Conservation (phyloP, 106 monocot genomes). For the Ottelia alismoides region DNA sequence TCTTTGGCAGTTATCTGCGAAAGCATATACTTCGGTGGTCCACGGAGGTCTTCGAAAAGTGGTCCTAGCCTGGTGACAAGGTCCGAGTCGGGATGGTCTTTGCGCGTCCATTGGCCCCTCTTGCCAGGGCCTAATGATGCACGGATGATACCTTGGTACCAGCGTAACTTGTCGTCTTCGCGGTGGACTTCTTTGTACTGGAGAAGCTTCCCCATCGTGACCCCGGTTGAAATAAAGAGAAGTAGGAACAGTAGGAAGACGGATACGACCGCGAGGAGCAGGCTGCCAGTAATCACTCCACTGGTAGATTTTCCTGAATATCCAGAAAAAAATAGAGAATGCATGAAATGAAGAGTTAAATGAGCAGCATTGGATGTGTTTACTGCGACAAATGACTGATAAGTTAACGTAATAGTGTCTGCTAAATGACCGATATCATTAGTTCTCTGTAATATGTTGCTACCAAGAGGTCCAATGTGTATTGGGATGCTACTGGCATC, state of each 20-base stretch:
- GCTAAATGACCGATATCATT: too few relatives aligned
- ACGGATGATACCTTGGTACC: constrained; percentile 62
- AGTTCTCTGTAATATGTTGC: too few relatives aligned
- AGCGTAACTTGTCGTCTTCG: constrained; percentile 51
- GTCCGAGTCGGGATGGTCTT: constrained; percentile 18
- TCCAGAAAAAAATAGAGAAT: background rate
- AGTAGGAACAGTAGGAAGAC: constrained; percentile 35
- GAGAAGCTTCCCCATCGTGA: constrained; percentile 66
- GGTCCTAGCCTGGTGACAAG: constrained; percentile 44
- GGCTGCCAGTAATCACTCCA: constrained; percentile 31
- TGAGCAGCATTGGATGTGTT: too few relatives aligned
- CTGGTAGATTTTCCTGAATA: constrained; percentile 37
- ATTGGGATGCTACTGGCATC: too few relatives aligned
- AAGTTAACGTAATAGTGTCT: too few relatives aligned
- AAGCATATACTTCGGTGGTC: constrained; percentile 87
- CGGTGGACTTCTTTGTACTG: constrained; percentile 90
- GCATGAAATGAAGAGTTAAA: too few relatives aligned
- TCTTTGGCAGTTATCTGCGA: constrained; percentile 42
- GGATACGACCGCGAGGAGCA: constrained; percentile 28
- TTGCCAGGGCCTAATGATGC: constrained; percentile 66
- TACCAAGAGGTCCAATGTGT: too few relatives aligned
- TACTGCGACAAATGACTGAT: too few relatives aligned
- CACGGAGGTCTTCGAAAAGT: constrained; percentile 84
- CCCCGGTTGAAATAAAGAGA: constrained; percentile 63
- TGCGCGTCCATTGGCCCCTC: constrained; percentile 92